Evolutionary conservation across 2,329 filamentous ascomycete genomes (phyloP), one percentile per base, ranked within the genome.

Genomic region (Xylariaceae sp.): DNA sequence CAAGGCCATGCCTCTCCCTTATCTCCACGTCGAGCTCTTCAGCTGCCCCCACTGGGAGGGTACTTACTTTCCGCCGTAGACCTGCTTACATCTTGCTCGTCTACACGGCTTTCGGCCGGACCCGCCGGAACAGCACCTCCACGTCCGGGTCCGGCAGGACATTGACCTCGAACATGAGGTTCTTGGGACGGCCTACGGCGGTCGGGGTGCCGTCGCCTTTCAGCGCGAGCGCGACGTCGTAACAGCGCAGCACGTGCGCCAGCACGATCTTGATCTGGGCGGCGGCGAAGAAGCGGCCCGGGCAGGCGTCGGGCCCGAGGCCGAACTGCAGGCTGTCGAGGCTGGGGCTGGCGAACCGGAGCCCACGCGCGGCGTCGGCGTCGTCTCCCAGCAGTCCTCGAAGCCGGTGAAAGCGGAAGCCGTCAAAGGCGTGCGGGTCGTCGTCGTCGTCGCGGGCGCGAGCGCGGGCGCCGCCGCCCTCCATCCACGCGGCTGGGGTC

Each of bases 261-360:
- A 54, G 40, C 28, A 51, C 42, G 24, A 51, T 47, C 49, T 63
- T 63, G 26, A 63, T 59, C 46, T 61, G 53, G 33, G 58, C 56
- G 18, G 46, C 52, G 2, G 59, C 59, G 46, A 63, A 63, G 41
- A 60, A 63, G 5, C 60, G 46, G 2, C 61, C 61, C 0, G 60
- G 61, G 29, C 60, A 64, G 1, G 61, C 59, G 33, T 63, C 57
- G 5, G 47, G 51, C 3, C 60, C 61, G 35, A 61, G 53, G 5
- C 61, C 62, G 33, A 63, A 65, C 25, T 47, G 47, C 37, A 60
- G 45, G 19, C 45, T 51, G 11, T 59, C 55, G 18, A 52, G 50
- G 1, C 43, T 49, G 2, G 56, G 51, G 29, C 55, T 56, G 1
- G 55, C 53, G 30, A 57, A 61, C 34, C 59, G 55, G 34, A 50